These are phyloP conservation scores for Groenewaldozyma salmanticensis DNA, from an alignment of 805 yeast genomes.

Conservation along the genomic window DNA sequence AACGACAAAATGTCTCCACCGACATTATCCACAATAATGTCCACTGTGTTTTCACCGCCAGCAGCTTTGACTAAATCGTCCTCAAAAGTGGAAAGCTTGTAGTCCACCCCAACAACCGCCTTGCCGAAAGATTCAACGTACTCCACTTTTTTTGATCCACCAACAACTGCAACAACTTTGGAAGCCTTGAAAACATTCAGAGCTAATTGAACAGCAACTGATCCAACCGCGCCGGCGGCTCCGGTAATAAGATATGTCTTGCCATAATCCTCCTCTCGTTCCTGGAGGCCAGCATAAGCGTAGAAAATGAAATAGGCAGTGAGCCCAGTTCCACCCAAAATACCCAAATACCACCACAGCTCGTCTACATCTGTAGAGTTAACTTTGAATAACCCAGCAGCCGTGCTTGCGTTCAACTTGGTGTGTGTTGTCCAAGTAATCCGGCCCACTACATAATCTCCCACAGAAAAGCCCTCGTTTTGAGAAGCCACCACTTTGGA, in stretches of 20 bases:
- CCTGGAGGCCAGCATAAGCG: neutral
- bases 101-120: neutral
- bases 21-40: neutral
- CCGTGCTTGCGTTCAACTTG: neutral
- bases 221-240: constrained; percentile 1
- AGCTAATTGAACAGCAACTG: neutral
- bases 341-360: neutral
- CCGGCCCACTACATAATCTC: neutral
- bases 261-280: neutral
- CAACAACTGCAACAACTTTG: constrained; percentile 1
- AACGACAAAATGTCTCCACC: neutral
- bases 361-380: neutral
- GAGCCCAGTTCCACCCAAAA: neutral
- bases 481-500: neutral
- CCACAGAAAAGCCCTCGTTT: neutral
- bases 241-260: neutral
- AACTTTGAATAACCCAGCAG: neutral
- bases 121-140: neutral
- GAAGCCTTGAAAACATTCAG: constrained; percentile 1
- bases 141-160: neutral
- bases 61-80: neutral
- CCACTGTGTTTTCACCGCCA: neutral
- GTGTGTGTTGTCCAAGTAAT: neutral
- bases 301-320: neutral
- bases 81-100: neutral